Base-by-base conservation (phyloP, 2,329 filamentous ascomycete species). In the Cytospora mali region DNA sequence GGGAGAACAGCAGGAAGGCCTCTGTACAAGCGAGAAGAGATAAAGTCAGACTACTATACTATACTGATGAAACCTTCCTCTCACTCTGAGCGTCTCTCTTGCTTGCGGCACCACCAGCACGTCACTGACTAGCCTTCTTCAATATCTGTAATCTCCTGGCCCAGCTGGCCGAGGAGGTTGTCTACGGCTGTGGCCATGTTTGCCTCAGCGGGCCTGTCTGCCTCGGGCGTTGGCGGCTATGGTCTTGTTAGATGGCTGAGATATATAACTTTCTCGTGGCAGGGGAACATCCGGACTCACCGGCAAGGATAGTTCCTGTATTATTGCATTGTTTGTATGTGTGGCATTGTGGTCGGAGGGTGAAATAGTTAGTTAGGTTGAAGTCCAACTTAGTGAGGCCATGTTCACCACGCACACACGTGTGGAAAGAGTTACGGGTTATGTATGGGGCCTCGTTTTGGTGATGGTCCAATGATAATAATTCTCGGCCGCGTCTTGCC, bases 1-100 rank as follows among this genome's bases (percentile, higher is more conserved):
- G 87, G 50, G 92, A 89, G 79, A 96, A 97, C 61, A 97, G 82
- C 42, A 93, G 77, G 72, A 96, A 97, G 5, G 92, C 91, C 78
- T 98, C 94, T 97, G 73, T 60, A 54, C 39, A 23, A n/a, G 57
- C 6, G 50, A 58, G 2, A 35, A 39, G 50, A 42, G 27, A 23
- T 48, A 9, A 61, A 48, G 57, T 60, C 50, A 60, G 57, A 60
- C 52, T 53, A 52, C 39, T 50, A 25, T 35, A 54, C 25, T 52
- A 25, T 42, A 1, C n/a, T 29, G 33, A 23, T 56, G 18, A 56
- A 18, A 46, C 18, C 9, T 35, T 28, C n/a, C 33, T 16, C 16
- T 58, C 28, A 25, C 2, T 31, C 55, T 25, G 23, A 18, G 14
- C n/a, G 13, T 48, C 27, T n/a, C 16, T 27, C 27, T 28, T 35